Base-by-base conservation (phyloP, 2,329 filamentous ascomycete genomes). In the Fonsecaea monophora region DNA sequence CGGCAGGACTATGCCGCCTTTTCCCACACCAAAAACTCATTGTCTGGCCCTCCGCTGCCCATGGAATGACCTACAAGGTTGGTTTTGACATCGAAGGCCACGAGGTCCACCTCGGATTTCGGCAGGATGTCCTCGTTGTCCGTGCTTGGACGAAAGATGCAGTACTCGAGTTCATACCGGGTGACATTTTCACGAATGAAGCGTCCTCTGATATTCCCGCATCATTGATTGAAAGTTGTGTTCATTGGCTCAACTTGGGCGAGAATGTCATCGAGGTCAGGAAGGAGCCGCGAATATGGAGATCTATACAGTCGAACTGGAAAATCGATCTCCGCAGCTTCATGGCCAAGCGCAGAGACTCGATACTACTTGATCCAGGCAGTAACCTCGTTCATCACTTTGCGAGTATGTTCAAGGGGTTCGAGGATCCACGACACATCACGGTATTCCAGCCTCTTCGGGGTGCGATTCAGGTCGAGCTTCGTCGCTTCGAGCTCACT, bases 231-330 rank as follows among this genome's bases (percentile, higher is more conserved):
- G 74, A 84, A 0, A 76, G 82, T 6, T 89, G 85, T 58, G 78
- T 84, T 0, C 88, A 91, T 68, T 90, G 87, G 87, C 76, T 90
- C 3, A 78, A 90, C 50, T 12, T 88, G 0, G 56, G 66, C 1
- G 77, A 76, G 1, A 77, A 78, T 2, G 60, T 76, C 0, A 58
- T 91, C 0, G 84, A 90, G 53, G 82, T 89, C 25, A 79, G 87
- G 8, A 81, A 79, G 6, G 73, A 74, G 0, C 76, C 81, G 0
- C 66, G 73, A n/a, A 76, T 77, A 0, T 86, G 83, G 83, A 76
- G 60, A 12, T 63, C 53, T 0, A 81, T 75, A 54, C 1, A 13
- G 0, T 71, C 72, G 4, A 78, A 83, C 68, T 85, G 82, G 82
- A 68, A 42, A 7, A 64, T 85, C 4, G 69, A 81, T 62, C 42